Evolutionary conservation across 768 basidiomycete species (phyloP), one percentile per base, ranked within the genome.

Genomic region (Pluteus cervinus): DNA sequence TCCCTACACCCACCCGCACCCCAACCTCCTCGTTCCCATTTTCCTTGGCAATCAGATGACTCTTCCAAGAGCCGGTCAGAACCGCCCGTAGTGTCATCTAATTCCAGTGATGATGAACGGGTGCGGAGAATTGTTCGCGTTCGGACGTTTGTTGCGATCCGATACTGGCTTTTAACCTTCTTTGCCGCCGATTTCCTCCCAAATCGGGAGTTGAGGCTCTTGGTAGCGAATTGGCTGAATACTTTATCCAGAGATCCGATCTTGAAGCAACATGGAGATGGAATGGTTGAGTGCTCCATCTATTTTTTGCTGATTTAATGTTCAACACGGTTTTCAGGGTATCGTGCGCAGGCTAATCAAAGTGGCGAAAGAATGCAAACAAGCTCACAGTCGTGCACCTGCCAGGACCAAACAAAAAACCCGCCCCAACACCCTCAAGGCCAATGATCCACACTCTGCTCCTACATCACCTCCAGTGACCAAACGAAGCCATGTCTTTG

Each of bases 101-200:
- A n/a, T n/a, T n/a, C n/a, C n/a, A n/a, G n/a, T n/a, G n/a, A n/a
- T n/a, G 89, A 90, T 50, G 83, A 86, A 44, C 72, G 72, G 37
- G 74, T 81, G 23, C 71, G 81, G 39, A 72, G 81, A 36, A 80
- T 92, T 37, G 88, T 91, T 17, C 75, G 88, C 29, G 86, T 91
- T 7, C 69, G 92, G 52, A 93, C 91, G 8, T 92, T 90, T 54
- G 85, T 89, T 22, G 88, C 89, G 4, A 78, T 93, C 38, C 75
- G 88, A 29, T 89, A 89, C 52, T 96, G 92, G 91, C 56, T 94
- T 30, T 62, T 89, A 51, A 90, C 88, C 5, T 93, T 93, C 57
- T 94, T 93, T 57, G 73, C 72, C 34, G 83, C 87, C 45, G 91
- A 96, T 55, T 94, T 93, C 52, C 60, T 90, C 42, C 80, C 85